Base-by-base conservation (phyloP, 345 rosid genomes). In the Brassica juncea region DNA sequence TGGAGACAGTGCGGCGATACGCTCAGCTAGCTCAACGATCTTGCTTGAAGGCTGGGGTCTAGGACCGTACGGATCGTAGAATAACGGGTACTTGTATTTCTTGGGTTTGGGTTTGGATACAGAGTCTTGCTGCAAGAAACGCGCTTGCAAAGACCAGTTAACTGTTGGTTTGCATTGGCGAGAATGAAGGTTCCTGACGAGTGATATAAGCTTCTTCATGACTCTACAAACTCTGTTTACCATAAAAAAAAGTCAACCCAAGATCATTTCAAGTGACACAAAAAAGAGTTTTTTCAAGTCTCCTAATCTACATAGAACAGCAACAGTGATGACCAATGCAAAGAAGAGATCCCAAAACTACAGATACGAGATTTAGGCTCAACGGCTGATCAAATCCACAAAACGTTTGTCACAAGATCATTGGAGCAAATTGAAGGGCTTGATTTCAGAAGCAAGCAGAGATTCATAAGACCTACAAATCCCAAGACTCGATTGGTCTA, bases 121-220 rank as follows among this genome's bases (percentile, higher is more conserved):
- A 44, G 81, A 70, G 21, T 78, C 80, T 74, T 78, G 85, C 66
- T 78, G 82, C 65, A 82, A 70, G 79, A 28, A 74, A 57, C 85
- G 80, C 15, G 32, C 67, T 78, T 82, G 66, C 8, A 74, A 19
- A 19, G 30, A 66, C 76, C 73, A 66, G 71, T 71, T 65, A 19
- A 10, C 47, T 57, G 35, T 49, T 0, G 69, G 52, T 19, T 57
- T 72, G 49, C 69, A 77, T 61, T 54, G 68, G 68, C 72, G 82
- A 66, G 76, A 34, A 19, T 19, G 54, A 64, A 82, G 4, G 28
- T 65, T 54, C 67, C 59, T 82, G 32, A 74, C 70, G 11, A 82
- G 79, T 9, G 80, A 74, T 34, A 78, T 34, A 34, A 82, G 74
- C 85, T 82, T 82, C 84, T 82, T 78, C 85, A 82, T 82, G 75